phyloP scores from a whole-genome alignment of 768 basidiomycete species.

The Kwoniella europaea region DNA sequence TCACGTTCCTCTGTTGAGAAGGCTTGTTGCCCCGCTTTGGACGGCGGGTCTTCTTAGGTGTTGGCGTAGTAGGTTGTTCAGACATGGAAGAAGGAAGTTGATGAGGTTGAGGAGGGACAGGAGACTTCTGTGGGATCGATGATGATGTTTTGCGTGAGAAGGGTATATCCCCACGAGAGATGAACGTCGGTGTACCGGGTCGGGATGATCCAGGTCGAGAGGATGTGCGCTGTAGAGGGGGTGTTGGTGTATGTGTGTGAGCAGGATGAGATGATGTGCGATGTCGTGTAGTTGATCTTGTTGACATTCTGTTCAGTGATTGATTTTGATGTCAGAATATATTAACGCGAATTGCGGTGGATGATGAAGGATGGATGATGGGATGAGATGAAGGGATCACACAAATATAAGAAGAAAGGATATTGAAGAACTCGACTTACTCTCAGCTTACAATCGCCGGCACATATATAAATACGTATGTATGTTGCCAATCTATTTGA shows the following conservation, averaged over 20 bases:
- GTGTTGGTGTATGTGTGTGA: conserved; percentile 12
- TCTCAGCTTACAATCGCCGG: neutral
- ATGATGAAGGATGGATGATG: neutral
- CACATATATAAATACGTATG: too few relatives aligned
- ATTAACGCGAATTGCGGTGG: neutral
- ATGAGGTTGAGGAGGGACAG: neutral
- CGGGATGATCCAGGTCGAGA: conserved; percentile 24
- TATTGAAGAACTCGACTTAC: neutral
- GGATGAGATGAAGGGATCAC: neutral
- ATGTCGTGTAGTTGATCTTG: conserved; percentile 12
- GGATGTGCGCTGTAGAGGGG: conserved; percentile 21
- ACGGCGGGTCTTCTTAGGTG: conserved; percentile 18
- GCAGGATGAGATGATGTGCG: conserved; percentile 13
- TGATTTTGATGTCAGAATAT: neutral
- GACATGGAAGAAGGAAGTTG: conserved; percentile 3
- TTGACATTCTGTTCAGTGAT: conserved; percentile 14
- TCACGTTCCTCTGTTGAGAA: conserved; percentile 12
- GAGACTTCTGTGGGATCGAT: neutral
- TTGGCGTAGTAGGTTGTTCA: conserved; percentile 29
- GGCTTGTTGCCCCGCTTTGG: conserved; percentile 11
- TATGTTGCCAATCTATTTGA: neutral
- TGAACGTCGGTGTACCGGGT: conserved; percentile 18
- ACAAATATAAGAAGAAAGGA: neutral
- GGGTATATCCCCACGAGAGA: conserved; percentile 18
- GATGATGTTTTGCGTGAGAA: conserved; percentile 16